A percentile compares a stretch with the other conserved stretches of the same genome.
Evolutionary conservation across 768 basidiomycete genomes (phyloP).

Genomic region (Calvatia gigantea): DNA sequence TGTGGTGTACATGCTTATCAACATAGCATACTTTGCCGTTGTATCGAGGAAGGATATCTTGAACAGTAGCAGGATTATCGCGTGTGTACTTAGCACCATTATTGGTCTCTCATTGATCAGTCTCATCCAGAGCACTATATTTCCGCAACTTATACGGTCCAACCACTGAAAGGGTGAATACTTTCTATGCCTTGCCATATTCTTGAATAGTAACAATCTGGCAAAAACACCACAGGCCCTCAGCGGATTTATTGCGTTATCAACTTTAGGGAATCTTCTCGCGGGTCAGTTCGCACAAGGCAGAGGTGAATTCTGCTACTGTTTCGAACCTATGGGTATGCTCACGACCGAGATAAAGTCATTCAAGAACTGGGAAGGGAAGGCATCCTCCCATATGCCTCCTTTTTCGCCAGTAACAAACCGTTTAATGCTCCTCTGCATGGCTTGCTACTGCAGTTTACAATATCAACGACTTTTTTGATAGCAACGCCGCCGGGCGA

Average conservation of each 20-base stretch:
- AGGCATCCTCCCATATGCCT: constrained; percentile 62
- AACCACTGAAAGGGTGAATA: constrained; percentile 52
- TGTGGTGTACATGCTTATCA: constrained; percentile 58
- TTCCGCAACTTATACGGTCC: constrained; percentile 72
- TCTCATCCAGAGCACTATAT: constrained; percentile 52
- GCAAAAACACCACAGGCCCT: constrained; percentile 37
- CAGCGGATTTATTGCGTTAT: constrained; percentile 60
- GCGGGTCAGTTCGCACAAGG: constrained; percentile 65
- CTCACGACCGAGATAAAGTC: constrained; percentile 33
- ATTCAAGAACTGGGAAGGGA: constrained; percentile 74
- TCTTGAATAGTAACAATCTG: too few relatives aligned
- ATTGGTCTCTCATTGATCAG: not conserved
- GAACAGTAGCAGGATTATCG: constrained; percentile 61
- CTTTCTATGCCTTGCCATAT: too few relatives aligned
- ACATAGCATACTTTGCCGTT: constrained; percentile 72
- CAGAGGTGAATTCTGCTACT: constrained; percentile 39
- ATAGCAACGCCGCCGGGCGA: constrained; percentile 65
- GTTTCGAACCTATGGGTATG: not conserved
- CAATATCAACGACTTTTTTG: constrained; percentile 53
- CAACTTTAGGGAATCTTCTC: constrained; percentile 61
- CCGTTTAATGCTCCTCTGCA: constrained; percentile 67
- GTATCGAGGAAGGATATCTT: constrained; percentile 70
- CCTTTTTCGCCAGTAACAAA: constrained; percentile 66
- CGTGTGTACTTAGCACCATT: constrained; percentile 37
- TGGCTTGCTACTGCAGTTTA: constrained; percentile 60